Base-by-base conservation (phyloP, 805 yeast genomes). In the Starmerella roubikii region DNA sequence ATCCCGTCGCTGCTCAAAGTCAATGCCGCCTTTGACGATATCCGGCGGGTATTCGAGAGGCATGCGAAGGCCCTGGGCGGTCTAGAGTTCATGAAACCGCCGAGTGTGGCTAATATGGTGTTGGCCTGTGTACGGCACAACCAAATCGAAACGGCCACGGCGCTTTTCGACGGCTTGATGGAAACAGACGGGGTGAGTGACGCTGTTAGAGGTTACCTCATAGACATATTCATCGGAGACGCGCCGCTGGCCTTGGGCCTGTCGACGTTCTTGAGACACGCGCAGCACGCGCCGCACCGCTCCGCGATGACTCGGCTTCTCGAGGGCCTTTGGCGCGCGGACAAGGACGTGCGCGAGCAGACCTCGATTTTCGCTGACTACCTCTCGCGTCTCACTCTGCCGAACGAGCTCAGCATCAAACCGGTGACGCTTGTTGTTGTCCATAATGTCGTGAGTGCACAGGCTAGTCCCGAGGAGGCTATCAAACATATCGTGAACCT, bases 161-260 rank as follows among this genome's bases (percentile, higher is more conserved):
- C 19, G 2, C 26, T 46, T 6, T 30, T 37, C 20, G 29, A 23
- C 12, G 24, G 28, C 3, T 15, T 30, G 16, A 30, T 30, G 16
- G 33, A 30, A 20, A 13, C 7, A n/a, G 18, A 4, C 8, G 35
- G 26, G 3, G 25, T 34, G 10, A 28, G 30, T 3, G 41, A 27
- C 4, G 16, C 29, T 2, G 28, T 32, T 16, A 12, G 19, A 12
- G 21, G 19, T 22, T 45, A 36, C 21, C 21, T 50, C 10, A 25
- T 37, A 3, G 47, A 48, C 16, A 51, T 43, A 3, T 49, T 52
- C 28, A 31, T 52, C n/a, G 55, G 54, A 23, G 53, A 52, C 15
- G 53, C 52, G 1, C 53, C 55, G 4, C 31, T 35, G 4, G 46
- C 32, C 1, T 6, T 40, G 11, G 55, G 52, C 3, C 32, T 29